phyloP scores from a whole-genome alignment of 148 eudicot genomes.

The Bassia scoparia region DNA sequence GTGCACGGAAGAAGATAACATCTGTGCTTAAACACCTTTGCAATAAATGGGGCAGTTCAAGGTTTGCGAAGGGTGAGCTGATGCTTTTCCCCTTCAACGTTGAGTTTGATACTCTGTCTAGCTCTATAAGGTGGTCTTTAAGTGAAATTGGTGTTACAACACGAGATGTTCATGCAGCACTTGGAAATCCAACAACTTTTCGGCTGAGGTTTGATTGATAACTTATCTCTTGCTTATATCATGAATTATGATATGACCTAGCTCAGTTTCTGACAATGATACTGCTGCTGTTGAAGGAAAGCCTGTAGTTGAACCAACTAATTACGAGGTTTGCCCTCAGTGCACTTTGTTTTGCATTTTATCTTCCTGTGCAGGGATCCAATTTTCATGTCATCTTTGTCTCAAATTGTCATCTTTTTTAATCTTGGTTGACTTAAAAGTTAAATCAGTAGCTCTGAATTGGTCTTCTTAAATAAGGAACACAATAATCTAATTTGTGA shows the following conservation, averaged over 20 bases:
- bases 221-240: neutral
- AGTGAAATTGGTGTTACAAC: constrained; percentile 43
- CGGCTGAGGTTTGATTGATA: constrained; percentile 61
- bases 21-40: constrained; percentile 75
- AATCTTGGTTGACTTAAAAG: neutral
- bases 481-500: neutral
- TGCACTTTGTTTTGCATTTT: constrained; percentile 6
- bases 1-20: constrained; percentile 71
- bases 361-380: neutral
- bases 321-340: constrained; percentile 32
- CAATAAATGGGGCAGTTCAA: constrained; percentile 75
- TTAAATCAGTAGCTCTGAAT: neutral
- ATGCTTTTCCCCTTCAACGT: constrained; percentile 59
- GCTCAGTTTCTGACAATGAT: constrained; percentile 29
- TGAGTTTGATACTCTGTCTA: constrained; percentile 28
- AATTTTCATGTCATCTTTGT: neutral
- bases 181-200: constrained; percentile 59
- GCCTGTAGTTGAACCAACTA: constrained; percentile 25
- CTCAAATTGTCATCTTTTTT: neutral
- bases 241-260: neutral
- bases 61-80: constrained; percentile 55
- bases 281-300: constrained; percentile 25
- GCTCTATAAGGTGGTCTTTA: constrained; percentile 57
- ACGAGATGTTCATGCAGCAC: constrained; percentile 58
- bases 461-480: neutral